phyloP scores from a whole-genome alignment of 2,329 filamentous ascomycete species.

The Hypocreales sp. region DNA sequence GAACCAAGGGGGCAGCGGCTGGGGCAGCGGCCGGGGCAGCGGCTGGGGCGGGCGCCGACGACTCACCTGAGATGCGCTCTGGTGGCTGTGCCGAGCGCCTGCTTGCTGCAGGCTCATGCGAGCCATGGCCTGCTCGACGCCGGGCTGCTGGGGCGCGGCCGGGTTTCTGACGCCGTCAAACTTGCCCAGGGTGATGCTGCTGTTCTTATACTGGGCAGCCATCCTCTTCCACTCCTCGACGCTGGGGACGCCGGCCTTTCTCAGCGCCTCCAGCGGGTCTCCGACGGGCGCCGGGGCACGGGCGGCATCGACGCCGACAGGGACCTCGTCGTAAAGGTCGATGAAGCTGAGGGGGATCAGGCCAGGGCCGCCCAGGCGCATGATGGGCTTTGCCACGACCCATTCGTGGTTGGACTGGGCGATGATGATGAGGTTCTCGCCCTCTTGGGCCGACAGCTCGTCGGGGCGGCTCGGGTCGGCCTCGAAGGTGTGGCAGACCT shows the following conservation, averaged over 20 bases:
- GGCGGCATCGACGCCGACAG: conserved; percentile 51
- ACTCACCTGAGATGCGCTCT: conserved; percentile 13
- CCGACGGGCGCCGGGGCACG: conserved; percentile 65
- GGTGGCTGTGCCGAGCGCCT: conserved; percentile 9
- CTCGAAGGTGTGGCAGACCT: conserved; percentile 93
- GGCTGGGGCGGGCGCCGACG: too few species aligned
- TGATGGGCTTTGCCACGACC: conserved; percentile 99
- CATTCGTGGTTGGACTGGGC: conserved; percentile 97
- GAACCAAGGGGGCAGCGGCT: too few species aligned
- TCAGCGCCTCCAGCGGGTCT: conserved; percentile 74
- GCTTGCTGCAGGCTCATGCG: conserved; percentile 55
- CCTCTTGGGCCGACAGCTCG: conserved; percentile 86
- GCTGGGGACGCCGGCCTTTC: conserved; percentile 75
- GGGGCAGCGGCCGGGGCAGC: too few species aligned
- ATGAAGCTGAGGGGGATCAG: conserved; percentile 94
- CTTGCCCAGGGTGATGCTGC: conserved; percentile 89
- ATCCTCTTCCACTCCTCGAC: conserved; percentile 99
- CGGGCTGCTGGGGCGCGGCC: conserved; percentile 20
- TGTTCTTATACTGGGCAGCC: conserved; percentile 98
- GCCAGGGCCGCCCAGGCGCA: conserved; percentile 83
- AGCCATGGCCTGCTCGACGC: conserved; percentile 55
- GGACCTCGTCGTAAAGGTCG: conserved; percentile 68
- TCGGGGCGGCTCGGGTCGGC: conserved; percentile 68
- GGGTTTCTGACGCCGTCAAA: conserved; percentile 46
- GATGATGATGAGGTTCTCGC: conserved; percentile 95